Conservation (phyloP, 2,329 filamentous ascomycete genomes). For the Monosporascus sp. region DNA sequence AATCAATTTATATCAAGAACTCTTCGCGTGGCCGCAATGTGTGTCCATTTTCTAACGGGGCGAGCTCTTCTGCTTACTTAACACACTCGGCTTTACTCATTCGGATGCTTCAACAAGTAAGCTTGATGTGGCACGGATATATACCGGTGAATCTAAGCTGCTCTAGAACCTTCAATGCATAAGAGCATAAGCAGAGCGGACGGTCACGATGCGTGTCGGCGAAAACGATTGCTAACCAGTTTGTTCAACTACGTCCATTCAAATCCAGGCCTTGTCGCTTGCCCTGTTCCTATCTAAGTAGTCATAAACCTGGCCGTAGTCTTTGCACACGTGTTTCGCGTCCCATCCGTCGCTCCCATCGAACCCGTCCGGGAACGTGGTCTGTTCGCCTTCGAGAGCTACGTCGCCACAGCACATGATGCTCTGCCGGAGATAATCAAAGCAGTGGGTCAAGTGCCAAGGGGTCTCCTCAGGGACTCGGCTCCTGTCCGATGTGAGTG, state of each 20-base stretch:
- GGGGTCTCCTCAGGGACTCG: slow-evolving; percentile 25
- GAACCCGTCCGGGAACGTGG: slow-evolving; percentile 31
- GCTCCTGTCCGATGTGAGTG: slow-evolving; percentile 22
- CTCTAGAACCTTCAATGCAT: too few species aligned
- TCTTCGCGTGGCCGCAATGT: too few species aligned
- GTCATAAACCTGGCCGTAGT: slow-evolving; percentile 29
- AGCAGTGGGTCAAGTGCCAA: slow-evolving; percentile 36
- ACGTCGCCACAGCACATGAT: slow-evolving; percentile 26
- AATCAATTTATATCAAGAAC: too few species aligned
- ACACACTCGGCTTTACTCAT: too few species aligned
- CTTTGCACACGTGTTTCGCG: slow-evolving; percentile 36
- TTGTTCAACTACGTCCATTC: slow-evolving; percentile 3
- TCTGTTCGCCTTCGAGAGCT: slow-evolving; percentile 31
- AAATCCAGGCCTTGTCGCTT: slow-evolving; percentile 33
- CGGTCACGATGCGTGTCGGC: too few species aligned
- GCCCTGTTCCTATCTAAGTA: slow-evolving; percentile 30
- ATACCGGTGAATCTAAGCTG: too few species aligned
- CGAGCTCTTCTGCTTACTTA: too few species aligned
- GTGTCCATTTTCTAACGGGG: too few species aligned
- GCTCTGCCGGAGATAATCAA: slow-evolving; percentile 25
- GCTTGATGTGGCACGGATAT: too few species aligned
- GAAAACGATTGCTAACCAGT: background rate
- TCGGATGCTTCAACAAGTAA: too few species aligned
- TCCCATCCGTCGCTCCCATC: slow-evolving; percentile 38
- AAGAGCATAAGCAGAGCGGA: too few species aligned